phyloP scores from a whole-genome alignment of 2,329 filamentous ascomycete genomes.

The Talaromyces piceae region DNA sequence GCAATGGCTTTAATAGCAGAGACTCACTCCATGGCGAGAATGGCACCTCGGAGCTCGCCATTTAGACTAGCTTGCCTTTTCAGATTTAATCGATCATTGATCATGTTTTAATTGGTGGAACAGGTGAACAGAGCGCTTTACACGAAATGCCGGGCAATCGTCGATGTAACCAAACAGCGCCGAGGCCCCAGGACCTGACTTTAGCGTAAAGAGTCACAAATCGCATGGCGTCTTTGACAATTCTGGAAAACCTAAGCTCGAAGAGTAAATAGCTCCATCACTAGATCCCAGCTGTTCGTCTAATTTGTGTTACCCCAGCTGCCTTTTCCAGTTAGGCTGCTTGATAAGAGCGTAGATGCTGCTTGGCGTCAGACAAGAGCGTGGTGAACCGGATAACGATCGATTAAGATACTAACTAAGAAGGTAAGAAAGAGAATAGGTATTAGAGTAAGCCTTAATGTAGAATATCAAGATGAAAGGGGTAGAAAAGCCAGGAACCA shows the following conservation, averaged over 20 bases:
- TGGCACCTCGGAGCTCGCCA: neutral
- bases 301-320: neutral
- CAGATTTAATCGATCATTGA: neutral
- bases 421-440: neutral
- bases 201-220: neutral
- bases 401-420: neutral
- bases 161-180: slow-evolving; percentile 2
- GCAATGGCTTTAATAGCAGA: neutral
- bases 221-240: neutral
- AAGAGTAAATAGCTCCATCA: neutral
- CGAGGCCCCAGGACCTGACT: neutral
- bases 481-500: neutral
- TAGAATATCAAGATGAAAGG: too few species aligned
- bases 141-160: neutral
- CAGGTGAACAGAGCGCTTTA: neutral
- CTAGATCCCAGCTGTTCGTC: neutral
- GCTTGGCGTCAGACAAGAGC: neutral
- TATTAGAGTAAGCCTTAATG: too few species aligned
- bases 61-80: neutral
- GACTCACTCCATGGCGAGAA: neutral
- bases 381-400: neutral
- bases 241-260: too few species aligned
- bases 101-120: neutral
- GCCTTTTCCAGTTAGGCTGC: neutral
- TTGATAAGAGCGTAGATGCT: neutral